A percentile compares a stretch with the other conserved stretches of the same genome.
Conservation (phyloP, 2,329 filamentous ascomycete species). For the Diplodia mutila region DNA sequence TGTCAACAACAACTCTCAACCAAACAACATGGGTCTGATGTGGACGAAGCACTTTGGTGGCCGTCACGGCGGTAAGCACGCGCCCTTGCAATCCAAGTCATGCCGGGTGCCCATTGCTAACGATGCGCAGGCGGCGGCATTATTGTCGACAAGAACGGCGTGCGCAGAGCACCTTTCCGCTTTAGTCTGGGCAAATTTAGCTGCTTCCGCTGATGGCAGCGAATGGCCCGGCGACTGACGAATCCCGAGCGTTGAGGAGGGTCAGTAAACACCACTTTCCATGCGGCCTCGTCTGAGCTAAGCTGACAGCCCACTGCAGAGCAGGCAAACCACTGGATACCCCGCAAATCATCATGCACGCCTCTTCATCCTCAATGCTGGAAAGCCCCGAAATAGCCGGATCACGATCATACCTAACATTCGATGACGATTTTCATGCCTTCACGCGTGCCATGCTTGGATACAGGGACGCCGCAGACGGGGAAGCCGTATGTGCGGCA, state of each 20-base stretch:
- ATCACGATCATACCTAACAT: background rate
- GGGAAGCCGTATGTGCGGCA: background rate
- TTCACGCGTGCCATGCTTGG: background rate
- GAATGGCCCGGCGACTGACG: background rate
- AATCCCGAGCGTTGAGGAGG: background rate
- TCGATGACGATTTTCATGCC: constrained; percentile 12
- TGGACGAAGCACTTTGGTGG: constrained; percentile 53
- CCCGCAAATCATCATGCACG: constrained; percentile 4
- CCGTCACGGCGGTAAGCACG: constrained; percentile 45
- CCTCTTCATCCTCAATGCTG: background rate
- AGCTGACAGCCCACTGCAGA: constrained; percentile 6
- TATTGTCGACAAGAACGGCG: constrained; percentile 57
- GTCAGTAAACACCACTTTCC: background rate
- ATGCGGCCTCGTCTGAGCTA: constrained; percentile 5
- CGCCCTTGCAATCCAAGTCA: constrained; percentile 30
- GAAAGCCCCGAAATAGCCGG: background rate
- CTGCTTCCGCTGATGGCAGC: constrained; percentile 54
- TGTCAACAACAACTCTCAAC: constrained; percentile 22
- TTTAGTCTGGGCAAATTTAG: constrained; percentile 56
- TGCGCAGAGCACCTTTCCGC: constrained; percentile 55
- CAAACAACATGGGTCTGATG: constrained; percentile 49
- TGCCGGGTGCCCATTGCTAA: background rate
- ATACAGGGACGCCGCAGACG: background rate
- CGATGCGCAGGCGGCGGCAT: constrained; percentile 51
- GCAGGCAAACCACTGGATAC: constrained; percentile 15